Evolutionary conservation across 2,329 filamentous ascomycete genomes (phyloP), one percentile per base, ranked within the genome.

Genomic region (Fusarium sp.): DNA sequence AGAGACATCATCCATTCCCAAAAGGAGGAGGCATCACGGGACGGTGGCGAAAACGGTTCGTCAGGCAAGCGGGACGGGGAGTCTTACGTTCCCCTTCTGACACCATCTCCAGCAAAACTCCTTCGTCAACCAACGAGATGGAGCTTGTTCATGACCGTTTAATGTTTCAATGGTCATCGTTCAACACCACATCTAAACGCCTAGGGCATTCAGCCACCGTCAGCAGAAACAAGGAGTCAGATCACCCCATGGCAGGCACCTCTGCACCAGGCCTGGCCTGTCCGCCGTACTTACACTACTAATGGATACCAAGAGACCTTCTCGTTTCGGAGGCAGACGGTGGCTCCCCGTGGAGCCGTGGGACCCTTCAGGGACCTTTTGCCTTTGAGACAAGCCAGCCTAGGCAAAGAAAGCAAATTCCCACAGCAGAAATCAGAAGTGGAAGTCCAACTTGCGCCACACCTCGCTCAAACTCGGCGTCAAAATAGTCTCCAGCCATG

Each of bases 41-140:
- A 73, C 67, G 68, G 73, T 76, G 73, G 73, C 73, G 64, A 76
- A 67, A 76, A 74, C 68, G 73, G 71, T 62, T 69, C 59, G 31
- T 31, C 59, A 63, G 48, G 45, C 62, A 64, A 24, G 45, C 57
- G 73, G 71, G 71, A 76, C 73, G 59, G 71, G 73, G 73, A 76
- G 73, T 71, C 59, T 72, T 71, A 65, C 60, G 69, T 68, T 73
- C 69, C 69, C 66, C 62, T 58, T 64, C 58, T 59, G 58, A 45
- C 64, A 65, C 54, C 66, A 67, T 71, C 29, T 61, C 68, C 16
- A 54, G 11, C 50, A n/a, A 59, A 61, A 62, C 60, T 16, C 31
- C 50, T 60, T 56, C 13, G 43, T 29, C 33, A 20, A 29, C 37
- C 37, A 54, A 35, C 41, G 39, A 35, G 43, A 35, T 35, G 20